Percentiles rank a stretch among this genome's conserved stretches.
Conservation (phyloP, 2,329 filamentous ascomycete genomes). For the Fusarium marasasianum region DNA sequence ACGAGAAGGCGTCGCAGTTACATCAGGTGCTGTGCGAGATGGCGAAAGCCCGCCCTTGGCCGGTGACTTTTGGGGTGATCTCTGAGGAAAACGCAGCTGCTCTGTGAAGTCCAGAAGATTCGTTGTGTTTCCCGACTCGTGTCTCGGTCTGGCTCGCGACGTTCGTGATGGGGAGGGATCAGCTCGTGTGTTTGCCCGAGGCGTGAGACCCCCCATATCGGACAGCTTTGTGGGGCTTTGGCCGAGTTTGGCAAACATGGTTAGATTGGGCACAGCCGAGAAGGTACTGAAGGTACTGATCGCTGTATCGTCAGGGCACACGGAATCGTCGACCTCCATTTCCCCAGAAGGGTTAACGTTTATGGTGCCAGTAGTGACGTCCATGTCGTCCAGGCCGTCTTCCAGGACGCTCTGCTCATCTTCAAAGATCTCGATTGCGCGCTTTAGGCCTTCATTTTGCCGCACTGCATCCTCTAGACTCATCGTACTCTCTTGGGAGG, state of each 20-base stretch:
- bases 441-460: slow-evolving; percentile 65
- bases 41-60: slow-evolving; percentile 47
- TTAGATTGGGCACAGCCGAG: slow-evolving; percentile 89
- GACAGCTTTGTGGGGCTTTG: slow-evolving; percentile 68
- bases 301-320: slow-evolving; percentile 74
- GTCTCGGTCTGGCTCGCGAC: slow-evolving; percentile 46
- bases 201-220: slow-evolving; percentile 51
- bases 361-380: slow-evolving; percentile 35
- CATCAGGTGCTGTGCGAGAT: slow-evolving; percentile 45
- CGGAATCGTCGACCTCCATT: slow-evolving; percentile 48
- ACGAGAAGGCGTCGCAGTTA: slow-evolving; percentile 58
- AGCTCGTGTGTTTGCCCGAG: slow-evolving; percentile 46
- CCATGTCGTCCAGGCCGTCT: slow-evolving; percentile 44
- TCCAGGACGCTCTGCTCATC: slow-evolving; percentile 54
- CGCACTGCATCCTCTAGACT: slow-evolving; percentile 63
- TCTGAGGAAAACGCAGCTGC: slow-evolving; percentile 63
- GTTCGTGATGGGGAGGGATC: slow-evolving; percentile 50
- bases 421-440: slow-evolving; percentile 71
- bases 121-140: slow-evolving; percentile 69
- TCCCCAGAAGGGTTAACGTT: slow-evolving; percentile 41
- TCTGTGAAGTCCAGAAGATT: slow-evolving; percentile 92
- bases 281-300: slow-evolving; percentile 89
- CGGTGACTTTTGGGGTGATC: slow-evolving; percentile 65
- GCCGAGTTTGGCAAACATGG: slow-evolving; percentile 79
- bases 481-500: slow-evolving; percentile 51